Evolutionary conservation across 352 stramenopile species (phyloP).

Genomic region (Phytophthora palmivora): DNA sequence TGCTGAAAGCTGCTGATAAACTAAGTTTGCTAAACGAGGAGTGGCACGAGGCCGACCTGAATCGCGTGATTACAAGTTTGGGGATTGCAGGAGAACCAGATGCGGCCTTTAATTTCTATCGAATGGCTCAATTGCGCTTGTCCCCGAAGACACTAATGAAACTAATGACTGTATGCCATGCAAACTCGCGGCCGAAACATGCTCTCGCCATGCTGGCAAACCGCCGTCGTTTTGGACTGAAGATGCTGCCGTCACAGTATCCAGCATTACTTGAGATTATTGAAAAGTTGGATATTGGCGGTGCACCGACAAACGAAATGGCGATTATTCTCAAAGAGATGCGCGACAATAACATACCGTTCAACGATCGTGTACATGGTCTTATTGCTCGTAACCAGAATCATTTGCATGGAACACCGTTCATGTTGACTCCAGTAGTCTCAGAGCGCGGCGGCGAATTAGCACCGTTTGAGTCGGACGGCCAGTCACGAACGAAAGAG

Average conservation of each 20-base stretch:
- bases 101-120: slow-evolving; percentile 71
- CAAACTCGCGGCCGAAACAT: slow-evolving; percentile 49
- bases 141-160: slow-evolving; percentile 50
- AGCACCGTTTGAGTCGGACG: not conserved
- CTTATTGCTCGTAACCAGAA: slow-evolving; percentile 51
- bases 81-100: slow-evolving; percentile 45
- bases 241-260: slow-evolving; percentile 49
- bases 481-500: slow-evolving; percentile 30
- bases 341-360: slow-evolving; percentile 29
- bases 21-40: slow-evolving; percentile 37
- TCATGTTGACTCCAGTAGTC: slow-evolving; percentile 20
- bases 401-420: slow-evolving; percentile 36
- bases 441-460: not conserved
- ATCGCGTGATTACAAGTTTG: slow-evolving; percentile 61
- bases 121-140: slow-evolving; percentile 51
- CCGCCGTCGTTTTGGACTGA: slow-evolving; percentile 59
- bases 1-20: slow-evolving; percentile 42
- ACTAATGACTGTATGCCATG: slow-evolving; percentile 53
- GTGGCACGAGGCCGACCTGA: slow-evolving; percentile 56
- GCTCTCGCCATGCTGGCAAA: slow-evolving; percentile 58
- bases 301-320: slow-evolving; percentile 42
- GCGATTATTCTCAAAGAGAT: slow-evolving; percentile 52
- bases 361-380: slow-evolving; percentile 35
- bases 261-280: slow-evolving; percentile 54
- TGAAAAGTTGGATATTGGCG: slow-evolving; percentile 40